Evolutionary conservation across 2,329 filamentous ascomycete genomes (phyloP).

Genomic region (Calonectria hongkongensis): DNA sequence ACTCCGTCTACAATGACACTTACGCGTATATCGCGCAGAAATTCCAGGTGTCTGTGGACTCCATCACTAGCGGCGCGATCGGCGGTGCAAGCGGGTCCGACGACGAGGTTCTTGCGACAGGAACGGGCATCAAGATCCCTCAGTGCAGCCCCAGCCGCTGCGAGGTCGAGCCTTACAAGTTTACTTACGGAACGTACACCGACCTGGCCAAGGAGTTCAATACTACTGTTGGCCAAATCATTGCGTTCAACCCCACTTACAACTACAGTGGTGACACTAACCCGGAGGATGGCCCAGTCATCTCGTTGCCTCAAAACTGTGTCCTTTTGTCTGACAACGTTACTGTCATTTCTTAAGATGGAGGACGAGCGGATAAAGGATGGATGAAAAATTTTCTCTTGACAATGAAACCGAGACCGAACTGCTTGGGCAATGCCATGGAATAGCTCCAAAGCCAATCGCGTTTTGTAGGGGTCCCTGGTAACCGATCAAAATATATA

Average conservation of each 20-base stretch:
- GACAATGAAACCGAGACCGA: no score
- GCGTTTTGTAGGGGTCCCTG: no score
- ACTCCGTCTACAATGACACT: background rate
- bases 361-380: no score
- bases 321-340: background rate
- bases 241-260: conserved; percentile 1
- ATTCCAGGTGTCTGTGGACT: background rate
- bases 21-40: conserved; percentile 17
- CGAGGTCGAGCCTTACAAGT: conserved; percentile 1
- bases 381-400: no score
- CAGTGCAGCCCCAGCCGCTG: conserved; percentile 17
- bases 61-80: background rate
- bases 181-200: conserved; percentile 15
- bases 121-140: background rate
- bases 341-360: background rate
- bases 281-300: background rate
- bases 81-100: background rate
- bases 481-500: no score
- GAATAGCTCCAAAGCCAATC: no score
- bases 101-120: background rate
- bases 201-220: conserved; percentile 15
- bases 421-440: no score
- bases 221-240: conserved; percentile 1
- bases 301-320: background rate
- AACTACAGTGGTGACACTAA: background rate